A percentile compares a stretch with the other conserved stretches of the same genome.
Conservation (phyloP, 768 basidiomycete species). For the Exidia glandulosa region DNA sequence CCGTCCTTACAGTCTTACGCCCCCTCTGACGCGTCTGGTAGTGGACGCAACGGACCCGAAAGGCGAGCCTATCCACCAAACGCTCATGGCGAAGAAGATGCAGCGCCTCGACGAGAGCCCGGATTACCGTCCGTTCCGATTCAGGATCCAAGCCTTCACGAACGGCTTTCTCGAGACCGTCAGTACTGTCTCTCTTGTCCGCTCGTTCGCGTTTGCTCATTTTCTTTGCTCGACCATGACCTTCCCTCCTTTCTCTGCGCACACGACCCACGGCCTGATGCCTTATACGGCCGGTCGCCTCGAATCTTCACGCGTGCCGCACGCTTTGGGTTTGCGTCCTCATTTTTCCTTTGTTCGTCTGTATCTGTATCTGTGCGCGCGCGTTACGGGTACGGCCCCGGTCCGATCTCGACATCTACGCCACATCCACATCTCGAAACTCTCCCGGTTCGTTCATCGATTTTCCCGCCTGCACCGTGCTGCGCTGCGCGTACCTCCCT, state of each 20-base stretch:
- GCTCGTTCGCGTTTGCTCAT: slow-evolving; percentile 5
- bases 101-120: slow-evolving; percentile 90
- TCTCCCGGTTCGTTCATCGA: too few relatives aligned
- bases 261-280: too few relatives aligned
- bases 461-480: too few relatives aligned
- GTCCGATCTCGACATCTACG: too few relatives aligned
- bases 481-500: too few relatives aligned
- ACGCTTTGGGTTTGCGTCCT: background rate
- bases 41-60: slow-evolving; percentile 91
- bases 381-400: too few relatives aligned
- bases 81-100: slow-evolving; percentile 99
- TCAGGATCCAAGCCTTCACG: slow-evolving; percentile 96
- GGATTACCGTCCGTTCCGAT: slow-evolving; percentile 98
- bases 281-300: too few relatives aligned
- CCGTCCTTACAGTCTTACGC: background rate
- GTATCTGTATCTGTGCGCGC: background rate
- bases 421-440: too few relatives aligned
- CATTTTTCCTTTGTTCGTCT: background rate
- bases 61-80: slow-evolving; percentile 95
- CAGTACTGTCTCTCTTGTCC: slow-evolving; percentile 13
- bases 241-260: background rate
- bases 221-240: background rate
- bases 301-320: too few relatives aligned
- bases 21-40: slow-evolving; percentile 23
- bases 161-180: slow-evolving; percentile 91